Evolutionary conservation across 2,329 filamentous ascomycete genomes (phyloP).

Genomic region (Aschersonia sp.): DNA sequence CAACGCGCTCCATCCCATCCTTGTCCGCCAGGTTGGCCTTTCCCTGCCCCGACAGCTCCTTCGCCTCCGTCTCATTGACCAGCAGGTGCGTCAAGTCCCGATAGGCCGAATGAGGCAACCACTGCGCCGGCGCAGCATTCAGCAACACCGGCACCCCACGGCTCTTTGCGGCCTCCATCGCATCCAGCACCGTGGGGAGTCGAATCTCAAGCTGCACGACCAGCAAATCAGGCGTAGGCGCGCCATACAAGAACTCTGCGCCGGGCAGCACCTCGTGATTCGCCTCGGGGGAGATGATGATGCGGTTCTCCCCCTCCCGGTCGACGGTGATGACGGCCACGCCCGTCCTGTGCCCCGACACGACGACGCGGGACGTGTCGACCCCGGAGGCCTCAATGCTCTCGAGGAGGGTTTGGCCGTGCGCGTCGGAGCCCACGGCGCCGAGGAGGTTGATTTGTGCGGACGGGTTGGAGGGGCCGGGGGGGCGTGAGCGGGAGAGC

Average conservation of each 20-base stretch:
- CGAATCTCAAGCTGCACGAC: slow-evolving; percentile 73
- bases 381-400: slow-evolving; percentile 49
- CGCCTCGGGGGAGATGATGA: slow-evolving; percentile 58
- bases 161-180: slow-evolving; percentile 35
- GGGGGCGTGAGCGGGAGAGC: slow-evolving; percentile 43
- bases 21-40: slow-evolving; percentile 33
- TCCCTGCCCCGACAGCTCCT: slow-evolving; percentile 47
- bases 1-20: slow-evolving; percentile 31
- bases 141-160: slow-evolving; percentile 52
- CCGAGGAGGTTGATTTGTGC: slow-evolving; percentile 48
- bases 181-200: slow-evolving; percentile 46
- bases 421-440: slow-evolving; percentile 55
- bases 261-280: slow-evolving; percentile 36
- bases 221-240: slow-evolving; percentile 40
- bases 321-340: slow-evolving; percentile 67
- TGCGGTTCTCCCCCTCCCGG: slow-evolving; percentile 60
- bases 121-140: slow-evolving; percentile 70
- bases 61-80: slow-evolving; percentile 83
- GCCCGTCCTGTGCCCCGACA: slow-evolving; percentile 38
- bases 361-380: slow-evolving; percentile 37
- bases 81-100: slow-evolving; percentile 61
- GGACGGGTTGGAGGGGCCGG: slow-evolving; percentile 11
- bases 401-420: slow-evolving; percentile 43
- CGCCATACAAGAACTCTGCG: neutral
- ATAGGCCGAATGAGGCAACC: slow-evolving; percentile 53